Evolutionary conservation across 2,329 filamentous ascomycete species (phyloP).

Genomic region (Verticillium isaacii): DNA sequence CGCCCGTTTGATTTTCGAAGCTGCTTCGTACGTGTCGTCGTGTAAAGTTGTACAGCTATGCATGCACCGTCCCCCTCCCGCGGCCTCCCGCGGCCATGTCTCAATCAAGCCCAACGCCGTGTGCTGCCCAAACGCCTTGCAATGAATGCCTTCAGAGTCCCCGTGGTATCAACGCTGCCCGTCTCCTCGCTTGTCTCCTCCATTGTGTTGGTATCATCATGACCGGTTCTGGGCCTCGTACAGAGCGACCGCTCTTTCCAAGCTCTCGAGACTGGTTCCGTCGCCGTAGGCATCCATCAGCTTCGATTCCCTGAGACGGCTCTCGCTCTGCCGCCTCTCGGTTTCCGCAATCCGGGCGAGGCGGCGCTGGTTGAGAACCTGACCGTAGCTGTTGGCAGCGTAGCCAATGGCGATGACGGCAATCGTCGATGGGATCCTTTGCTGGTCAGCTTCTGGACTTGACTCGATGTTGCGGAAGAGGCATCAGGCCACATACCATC

Average conservation of each 20-base stretch:
- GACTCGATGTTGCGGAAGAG: background rate
- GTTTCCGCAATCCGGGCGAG: conserved; percentile 21
- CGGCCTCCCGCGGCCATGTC: background rate
- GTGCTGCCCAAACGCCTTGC: background rate
- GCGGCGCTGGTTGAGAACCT: conserved; percentile 13
- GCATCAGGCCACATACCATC: conserved; percentile 2
- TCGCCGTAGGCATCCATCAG: conserved; percentile 47
- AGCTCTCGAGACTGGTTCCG: conserved; percentile 39
- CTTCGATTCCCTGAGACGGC: conserved; percentile 31
- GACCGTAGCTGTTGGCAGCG: conserved; percentile 27
- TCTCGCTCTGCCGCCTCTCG: conserved; percentile 29
- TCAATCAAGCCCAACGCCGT: background rate
- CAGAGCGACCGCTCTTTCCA: conserved; percentile 41
- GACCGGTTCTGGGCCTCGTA: conserved; percentile 30
- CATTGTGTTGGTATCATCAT: background rate
- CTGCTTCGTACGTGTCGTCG: background rate
- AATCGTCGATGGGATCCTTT: conserved; percentile 26
- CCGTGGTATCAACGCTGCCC: background rate
- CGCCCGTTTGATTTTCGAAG: background rate
- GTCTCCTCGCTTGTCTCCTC: background rate
- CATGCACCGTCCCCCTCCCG: background rate
- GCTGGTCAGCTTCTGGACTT: background rate
- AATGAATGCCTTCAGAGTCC: background rate
- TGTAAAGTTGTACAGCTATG: background rate
- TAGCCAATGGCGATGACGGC: conserved; percentile 27